Base-by-base conservation (phyloP, 129 eudicot species). In the Centrapalus pauciflorus region DNA sequence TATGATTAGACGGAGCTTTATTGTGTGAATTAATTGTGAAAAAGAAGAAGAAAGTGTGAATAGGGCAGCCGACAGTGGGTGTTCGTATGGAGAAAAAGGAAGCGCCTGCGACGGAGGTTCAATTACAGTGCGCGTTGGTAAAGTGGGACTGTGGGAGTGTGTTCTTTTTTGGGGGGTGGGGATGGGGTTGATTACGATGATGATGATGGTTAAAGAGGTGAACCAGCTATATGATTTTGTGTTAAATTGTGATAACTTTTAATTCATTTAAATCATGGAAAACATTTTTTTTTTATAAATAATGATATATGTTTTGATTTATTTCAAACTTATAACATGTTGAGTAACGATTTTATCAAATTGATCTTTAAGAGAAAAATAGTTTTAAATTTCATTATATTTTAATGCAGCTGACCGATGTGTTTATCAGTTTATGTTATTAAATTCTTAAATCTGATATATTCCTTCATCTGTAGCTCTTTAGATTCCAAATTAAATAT, bases 1-100 rank as follows among this genome's bases (percentile, higher is more conserved):
- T 74, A 74, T 66, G 68, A 66, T 66, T 66, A 74, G 73, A 64
- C 65, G 78, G 58, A 40, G 33, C 40, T 32, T 74, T 64, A 41
- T 56, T 68, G 52, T 20, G 26, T 4, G 58, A 27, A 46, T 57
- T 57, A 56, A 40, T 28, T 29, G 23, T 11, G 30, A 28, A 23
- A 55, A 3, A 46, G 27, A 30, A 20, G 29, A 38, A 60, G 32
- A 49, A 19, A 55, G 25, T 43, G 59, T 29, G 49, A 71, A 32
- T 7, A 50, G 35, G 37, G 43, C 6, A 73, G 78, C 72, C 78
- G 72, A 73, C 72, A 29, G 19, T 73, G 72, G 46, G 11, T 28
- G n/a, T 57, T 50, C 7, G 8, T 4, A 10, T 17, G 5, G 41
- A 34, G 70, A 19, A n/a, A 27, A 72, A 37, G 32, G 55, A 27